Evolutionary conservation across 148 eudicot genomes (phyloP), one percentile per base, ranked within the genome.

Genomic region (Pouteria glomerata): DNA sequence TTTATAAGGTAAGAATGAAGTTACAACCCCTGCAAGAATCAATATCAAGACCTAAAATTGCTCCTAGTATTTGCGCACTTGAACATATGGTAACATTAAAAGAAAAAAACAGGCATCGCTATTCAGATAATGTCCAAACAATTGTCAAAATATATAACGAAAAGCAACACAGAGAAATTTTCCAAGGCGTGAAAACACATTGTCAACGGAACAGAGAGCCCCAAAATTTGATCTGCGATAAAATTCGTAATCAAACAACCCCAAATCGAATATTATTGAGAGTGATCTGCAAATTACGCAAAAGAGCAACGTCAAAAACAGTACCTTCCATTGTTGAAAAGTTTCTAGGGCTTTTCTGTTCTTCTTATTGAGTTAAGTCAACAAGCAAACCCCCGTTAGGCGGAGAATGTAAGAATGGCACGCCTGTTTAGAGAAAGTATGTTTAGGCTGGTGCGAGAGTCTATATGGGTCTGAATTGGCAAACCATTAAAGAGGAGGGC

Each of bases 401-500:
- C 45, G 66, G 45, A 62, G 66, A 62, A 37, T 21, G 44, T 45
- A 61, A 35, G 18, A 62, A 37, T 37, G 45, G 47, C 47, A 39
- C 8, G 47, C 66, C 47, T 62, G 27, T 42, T 62, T 21, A 18
- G 10, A 34, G n/a, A 21, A 27, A 39, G 6, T 16, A 61, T 7
- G 21, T 29, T 29, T 21, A 16, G 24, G 34, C 34, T 0, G n/a
- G n/a, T n/a, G n/a, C n/a, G n/a, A n/a, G n/a, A n/a, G n/a, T n/a
- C n/a, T n/a, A n/a, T n/a, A n/a, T n/a, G n/a, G n/a, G n/a, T 34
- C 45, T 61, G 65, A 37, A 61, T 34, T 61, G 34, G 65, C 65
- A 31, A 12, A 60, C 65, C 19, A 34, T 61, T 34, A n/a, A 8
- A 2, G 1, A 19, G 0, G 10, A 1, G 21, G 1, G 41, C 5